Percentiles rank a stretch among this genome's conserved stretches.
Evolutionary conservation across 305 asterid genomes (phyloP).

Genomic region (Fraxinus dipetala): DNA sequence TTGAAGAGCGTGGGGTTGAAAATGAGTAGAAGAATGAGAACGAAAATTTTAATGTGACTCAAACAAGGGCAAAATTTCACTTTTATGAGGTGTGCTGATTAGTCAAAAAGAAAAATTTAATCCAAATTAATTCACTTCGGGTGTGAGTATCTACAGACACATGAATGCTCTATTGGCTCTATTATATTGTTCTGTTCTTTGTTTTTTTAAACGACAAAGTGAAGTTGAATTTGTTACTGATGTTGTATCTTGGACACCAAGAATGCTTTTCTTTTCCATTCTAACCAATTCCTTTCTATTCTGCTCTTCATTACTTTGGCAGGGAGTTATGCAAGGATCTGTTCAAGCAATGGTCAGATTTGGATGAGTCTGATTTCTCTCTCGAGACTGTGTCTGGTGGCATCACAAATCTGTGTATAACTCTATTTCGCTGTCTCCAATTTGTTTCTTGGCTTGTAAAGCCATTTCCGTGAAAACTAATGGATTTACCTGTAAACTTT

Average conservation of each 20-base stretch:
- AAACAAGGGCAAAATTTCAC: background rate
- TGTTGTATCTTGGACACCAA: background rate
- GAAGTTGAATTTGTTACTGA: background rate
- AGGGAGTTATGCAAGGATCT: conserved; percentile 86
- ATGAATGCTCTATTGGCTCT: conserved; percentile 5
- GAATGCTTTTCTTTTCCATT: conserved; percentile 5
- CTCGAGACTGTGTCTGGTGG: conserved; percentile 87
- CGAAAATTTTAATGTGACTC: too few relatives aligned
- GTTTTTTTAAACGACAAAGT: too few relatives aligned
- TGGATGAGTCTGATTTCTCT: conserved; percentile 71
- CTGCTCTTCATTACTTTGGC: conserved; percentile 27
- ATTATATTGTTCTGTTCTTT: background rate
- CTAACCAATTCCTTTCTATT: background rate
- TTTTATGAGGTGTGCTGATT: conserved; percentile 2
- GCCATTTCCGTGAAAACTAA: background rate
- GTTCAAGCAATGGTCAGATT: conserved; percentile 68
- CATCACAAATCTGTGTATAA: conserved; percentile 81
- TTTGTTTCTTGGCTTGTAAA: background rate
- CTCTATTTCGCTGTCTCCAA: conserved; percentile 15
- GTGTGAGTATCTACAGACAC: background rate
- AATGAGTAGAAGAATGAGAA: too few relatives aligned
- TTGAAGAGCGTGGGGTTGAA: too few relatives aligned
- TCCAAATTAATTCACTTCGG: background rate
- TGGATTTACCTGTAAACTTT: background rate
- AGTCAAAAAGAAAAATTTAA: background rate